Base-by-base conservation (phyloP, 352 stramenopile species). In the Plasmopara viticola region DNA sequence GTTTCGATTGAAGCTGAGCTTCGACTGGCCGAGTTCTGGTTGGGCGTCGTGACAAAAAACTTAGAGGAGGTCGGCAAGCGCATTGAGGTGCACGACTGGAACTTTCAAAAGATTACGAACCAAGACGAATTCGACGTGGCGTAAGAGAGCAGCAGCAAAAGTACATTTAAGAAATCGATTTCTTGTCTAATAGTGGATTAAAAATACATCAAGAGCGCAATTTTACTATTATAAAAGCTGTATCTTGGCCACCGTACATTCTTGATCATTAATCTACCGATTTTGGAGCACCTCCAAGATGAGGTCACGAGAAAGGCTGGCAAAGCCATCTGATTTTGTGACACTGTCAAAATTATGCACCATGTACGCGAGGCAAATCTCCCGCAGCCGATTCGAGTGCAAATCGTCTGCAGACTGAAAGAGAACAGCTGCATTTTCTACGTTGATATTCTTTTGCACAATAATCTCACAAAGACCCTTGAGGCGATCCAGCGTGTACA, bases 401-500 rank as follows among this genome's bases (percentile, higher is more conserved):
- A 95, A 69, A 18, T 94, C 86, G 39, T 96, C 85, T 5, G 86
- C 86, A 17, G 74, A 81, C 57, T 94, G 84, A 34, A 96, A 86
- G 12, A 96, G 66, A 20, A 65, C 49, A n/a, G 84, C 82, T 2
- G 86, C 82, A 42, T 96, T 96, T 15, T 96, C 85, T 35, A 91
- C 70, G 15, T 66, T 80, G 34, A 96, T 90, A 47, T 80, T 87
- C 62, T 95, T 95, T 60, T 95, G 87, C 37, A 96, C 83, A 38
- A 94, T 77, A 51, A 91, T 78, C 66, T 96, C 87, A 48, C 87
- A 96, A 7, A 96, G 66, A 2, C 89, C 88, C 43, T 97, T 95
- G 47, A 98, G 72, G 0, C 91, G 85, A 53, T 97, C 91, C 37
- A 98, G 69, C 42, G 92, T 95, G 64, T 98, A 98, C 54, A 98